Evolutionary conservation across 495 filamentous ascomycete genomes (phyloP).

Genomic region (Aspergillus affinis): DNA sequence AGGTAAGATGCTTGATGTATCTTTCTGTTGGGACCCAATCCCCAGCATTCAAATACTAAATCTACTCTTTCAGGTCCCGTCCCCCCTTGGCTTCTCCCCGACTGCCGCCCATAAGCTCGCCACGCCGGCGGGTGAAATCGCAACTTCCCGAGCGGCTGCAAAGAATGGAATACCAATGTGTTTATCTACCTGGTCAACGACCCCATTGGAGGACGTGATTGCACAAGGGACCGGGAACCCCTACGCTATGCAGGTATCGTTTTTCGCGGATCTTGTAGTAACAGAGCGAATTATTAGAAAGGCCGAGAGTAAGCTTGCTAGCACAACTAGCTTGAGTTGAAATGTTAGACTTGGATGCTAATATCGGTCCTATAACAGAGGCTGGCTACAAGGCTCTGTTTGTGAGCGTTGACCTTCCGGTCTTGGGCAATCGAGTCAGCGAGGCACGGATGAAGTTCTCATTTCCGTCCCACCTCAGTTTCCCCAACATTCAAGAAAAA

Average conservation of each 20-base stretch:
- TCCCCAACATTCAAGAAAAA: slow-evolving; percentile 12
- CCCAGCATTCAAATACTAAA: background rate
- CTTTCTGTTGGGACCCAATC: background rate
- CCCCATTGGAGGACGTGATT: slow-evolving; percentile 47
- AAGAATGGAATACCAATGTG: slow-evolving; percentile 64
- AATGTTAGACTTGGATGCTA: slow-evolving; percentile 2
- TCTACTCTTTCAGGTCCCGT: slow-evolving; percentile 46
- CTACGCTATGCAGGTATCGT: slow-evolving; percentile 70
- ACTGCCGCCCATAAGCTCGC: slow-evolving; percentile 81
- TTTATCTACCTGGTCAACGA: slow-evolving; percentile 49
- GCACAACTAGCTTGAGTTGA: slow-evolving; percentile 28
- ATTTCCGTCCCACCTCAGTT: slow-evolving; percentile 28
- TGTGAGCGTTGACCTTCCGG: slow-evolving; percentile 91
- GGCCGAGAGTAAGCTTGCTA: slow-evolving; percentile 57
- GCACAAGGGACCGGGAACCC: slow-evolving; percentile 31
- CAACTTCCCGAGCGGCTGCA: slow-evolving; percentile 70
- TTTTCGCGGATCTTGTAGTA: slow-evolving; percentile 79
- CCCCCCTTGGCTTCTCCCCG: slow-evolving; percentile 85
- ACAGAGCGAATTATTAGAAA: slow-evolving; percentile 79
- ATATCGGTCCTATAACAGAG: slow-evolving; percentile 21
- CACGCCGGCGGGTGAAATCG: slow-evolving; percentile 74
- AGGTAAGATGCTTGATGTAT: background rate
- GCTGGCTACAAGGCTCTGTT: slow-evolving; percentile 88
- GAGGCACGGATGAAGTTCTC: slow-evolving; percentile 42
- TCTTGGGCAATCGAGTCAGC: slow-evolving; percentile 60